These are phyloP conservation scores for Mycena rosella DNA, from an alignment of 768 basidiomycete genomes.

Conservation along the genomic window DNA sequence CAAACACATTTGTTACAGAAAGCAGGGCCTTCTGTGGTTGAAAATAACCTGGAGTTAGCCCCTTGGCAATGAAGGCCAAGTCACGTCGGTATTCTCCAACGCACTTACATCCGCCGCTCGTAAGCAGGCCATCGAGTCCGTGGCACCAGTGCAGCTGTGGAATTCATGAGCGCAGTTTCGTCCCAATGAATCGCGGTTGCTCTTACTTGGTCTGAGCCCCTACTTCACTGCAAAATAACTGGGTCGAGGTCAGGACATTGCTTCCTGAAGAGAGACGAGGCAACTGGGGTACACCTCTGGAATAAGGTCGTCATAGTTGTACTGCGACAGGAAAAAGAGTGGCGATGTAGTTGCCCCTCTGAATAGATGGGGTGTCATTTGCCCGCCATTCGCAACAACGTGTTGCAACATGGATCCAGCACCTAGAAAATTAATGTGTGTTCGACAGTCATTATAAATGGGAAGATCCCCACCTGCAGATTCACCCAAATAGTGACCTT, in stretches of 20 bases:
- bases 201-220: constrained; percentile 42
- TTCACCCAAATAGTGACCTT: constrained; percentile 45
- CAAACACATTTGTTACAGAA: constrained; percentile 41
- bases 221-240: constrained; percentile 20
- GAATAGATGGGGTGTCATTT: constrained; percentile 49
- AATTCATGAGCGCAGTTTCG: neutral
- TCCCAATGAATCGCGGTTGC: too few species aligned
- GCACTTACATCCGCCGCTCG: constrained; percentile 37
- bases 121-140: constrained; percentile 43
- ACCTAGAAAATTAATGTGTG: constrained; percentile 35
- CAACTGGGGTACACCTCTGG: constrained; percentile 34
- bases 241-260: too few species aligned
- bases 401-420: constrained; percentile 52
- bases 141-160: neutral
- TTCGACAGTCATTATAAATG: too few species aligned
- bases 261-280: too few species aligned
- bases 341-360: constrained; percentile 49
- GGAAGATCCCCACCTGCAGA: constrained; percentile 36
- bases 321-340: constrained; percentile 46
- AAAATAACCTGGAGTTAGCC: too few species aligned
- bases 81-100: constrained; percentile 41
- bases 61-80: too few species aligned
- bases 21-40: neutral
- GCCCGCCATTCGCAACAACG: constrained; percentile 45
- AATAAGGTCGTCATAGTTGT: too few species aligned